Evolutionary conservation across 257 asterid genomes (phyloP), one percentile per base, ranked within the genome.

Genomic region (Plantago ovata): DNA sequence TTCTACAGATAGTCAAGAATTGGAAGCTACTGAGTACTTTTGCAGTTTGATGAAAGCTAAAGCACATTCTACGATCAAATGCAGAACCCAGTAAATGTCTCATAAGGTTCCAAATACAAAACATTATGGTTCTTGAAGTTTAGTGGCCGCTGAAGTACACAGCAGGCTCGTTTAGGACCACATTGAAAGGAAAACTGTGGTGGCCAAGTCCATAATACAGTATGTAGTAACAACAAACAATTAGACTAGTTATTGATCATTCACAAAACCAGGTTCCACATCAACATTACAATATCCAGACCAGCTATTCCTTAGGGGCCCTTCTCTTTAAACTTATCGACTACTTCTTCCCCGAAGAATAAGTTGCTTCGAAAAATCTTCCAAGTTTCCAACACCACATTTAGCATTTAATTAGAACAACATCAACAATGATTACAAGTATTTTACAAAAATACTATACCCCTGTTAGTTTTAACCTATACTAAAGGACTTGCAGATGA

Each of bases 231-330:
- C 49, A 33, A 52, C 42, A 62, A n/a, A 60, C 62, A 62, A 63
- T 32, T 38, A 32, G 50, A 23, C 66, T 41, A 65, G 59, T 63
- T 69, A 63, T 58, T 64, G 33, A 63, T 28, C 3, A 28, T 28
- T 66, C 66, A 72, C 70, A 62, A 77, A 60, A 49, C 71, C 71
- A 68, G 72, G 72, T 67, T 67, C 67, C 69, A 67, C 75, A 69
- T 54, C 57, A 64, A 55, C 66, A 58, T 13, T 51, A 69, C 76
- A 51, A 20, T 50, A 45, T 39, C 68, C n/a, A 66, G 48, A 52
- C 58, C 57, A 63, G 66, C 48, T 65, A 52, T 16, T 47, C 13
- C 59, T 16, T 42, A 46, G 51, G 51, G 56, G 51, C 38, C 53
- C 48, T 43, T 12, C 11, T 28, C 36, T 4, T 28, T 28, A 28